Evolutionary conservation across 202 grass and related monocot species (phyloP).

Genomic region (Zizania palustris): DNA sequence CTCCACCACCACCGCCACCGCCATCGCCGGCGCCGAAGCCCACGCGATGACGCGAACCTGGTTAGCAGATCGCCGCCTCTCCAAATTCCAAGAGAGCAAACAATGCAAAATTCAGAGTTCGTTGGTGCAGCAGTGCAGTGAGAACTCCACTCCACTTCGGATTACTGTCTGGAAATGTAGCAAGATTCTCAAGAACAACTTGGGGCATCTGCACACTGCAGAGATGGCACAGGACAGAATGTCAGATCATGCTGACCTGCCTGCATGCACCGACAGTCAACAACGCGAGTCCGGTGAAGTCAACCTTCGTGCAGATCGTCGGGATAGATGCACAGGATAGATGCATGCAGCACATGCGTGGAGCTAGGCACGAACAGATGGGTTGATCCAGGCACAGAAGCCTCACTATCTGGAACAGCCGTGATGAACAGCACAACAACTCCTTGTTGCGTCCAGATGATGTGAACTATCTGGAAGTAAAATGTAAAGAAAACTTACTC

Average conservation of each 20-base stretch:
- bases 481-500: background rate
- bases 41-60: no score
- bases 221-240: background rate
- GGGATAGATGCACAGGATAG: no score
- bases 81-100: no score
- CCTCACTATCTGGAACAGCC: background rate
- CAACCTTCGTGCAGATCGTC: background rate
- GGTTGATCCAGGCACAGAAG: conserved; percentile 12
- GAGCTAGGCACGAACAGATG: background rate
- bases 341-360: background rate
- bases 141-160: background rate
- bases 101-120: no score
- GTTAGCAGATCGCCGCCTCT: no score
- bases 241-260: background rate
- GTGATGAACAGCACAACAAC: background rate
- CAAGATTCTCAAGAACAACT: background rate
- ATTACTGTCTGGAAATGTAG: no score
- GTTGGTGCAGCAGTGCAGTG: no score
- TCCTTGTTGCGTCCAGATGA: background rate
- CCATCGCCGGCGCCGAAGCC: conserved; percentile 18
- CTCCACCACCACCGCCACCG: no score
- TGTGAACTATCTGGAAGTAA: background rate
- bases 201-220: no score
- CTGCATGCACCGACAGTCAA: background rate
- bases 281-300: background rate